Evolutionary conservation across 2,329 filamentous ascomycete genomes (phyloP).

Genomic region (Venturia asperata): DNA sequence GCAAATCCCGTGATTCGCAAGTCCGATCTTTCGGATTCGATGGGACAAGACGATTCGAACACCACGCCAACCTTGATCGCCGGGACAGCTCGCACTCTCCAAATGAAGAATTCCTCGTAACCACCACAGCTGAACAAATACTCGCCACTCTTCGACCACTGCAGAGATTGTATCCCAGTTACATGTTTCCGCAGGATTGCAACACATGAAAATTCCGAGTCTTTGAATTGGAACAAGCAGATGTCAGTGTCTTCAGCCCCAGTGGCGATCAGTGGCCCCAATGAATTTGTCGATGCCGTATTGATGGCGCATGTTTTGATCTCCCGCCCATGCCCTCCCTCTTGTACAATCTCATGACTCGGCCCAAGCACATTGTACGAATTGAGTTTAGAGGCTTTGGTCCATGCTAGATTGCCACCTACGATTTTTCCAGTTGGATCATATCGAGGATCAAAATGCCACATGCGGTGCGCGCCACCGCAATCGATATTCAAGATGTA

Average conservation of each 20-base stretch:
- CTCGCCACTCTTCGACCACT: slow-evolving; percentile 59
- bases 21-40: slow-evolving; percentile 52
- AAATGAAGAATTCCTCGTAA: slow-evolving; percentile 82
- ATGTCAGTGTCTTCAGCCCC: slow-evolving; percentile 68
- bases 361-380: slow-evolving; percentile 33
- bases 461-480: slow-evolving; percentile 76
- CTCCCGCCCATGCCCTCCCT: slow-evolving; percentile 79
- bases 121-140: slow-evolving; percentile 83
- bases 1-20: slow-evolving; percentile 78
- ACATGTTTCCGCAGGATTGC: slow-evolving; percentile 61
- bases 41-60: slow-evolving; percentile 45
- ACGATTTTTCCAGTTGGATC: slow-evolving; percentile 25
- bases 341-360: slow-evolving; percentile 48
- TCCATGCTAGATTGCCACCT: slow-evolving; percentile 62
- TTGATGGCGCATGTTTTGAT: slow-evolving; percentile 58
- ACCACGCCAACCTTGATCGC: slow-evolving; percentile 47
- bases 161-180: slow-evolving; percentile 73
- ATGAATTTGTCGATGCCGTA: slow-evolving; percentile 18
- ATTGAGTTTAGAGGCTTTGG: slow-evolving; percentile 55
- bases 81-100: slow-evolving; percentile 57
- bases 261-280: slow-evolving; percentile 49
- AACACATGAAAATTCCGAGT: slow-evolving; percentile 19
- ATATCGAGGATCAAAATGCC: slow-evolving; percentile 47
- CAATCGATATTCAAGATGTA: slow-evolving; percentile 70
- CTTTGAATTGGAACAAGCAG: slow-evolving; percentile 48